A percentile compares a stretch with the other conserved stretches of the same genome.
phyloP scores from a whole-genome alignment of 306 rosid genomes.

The Vigna angularis region DNA sequence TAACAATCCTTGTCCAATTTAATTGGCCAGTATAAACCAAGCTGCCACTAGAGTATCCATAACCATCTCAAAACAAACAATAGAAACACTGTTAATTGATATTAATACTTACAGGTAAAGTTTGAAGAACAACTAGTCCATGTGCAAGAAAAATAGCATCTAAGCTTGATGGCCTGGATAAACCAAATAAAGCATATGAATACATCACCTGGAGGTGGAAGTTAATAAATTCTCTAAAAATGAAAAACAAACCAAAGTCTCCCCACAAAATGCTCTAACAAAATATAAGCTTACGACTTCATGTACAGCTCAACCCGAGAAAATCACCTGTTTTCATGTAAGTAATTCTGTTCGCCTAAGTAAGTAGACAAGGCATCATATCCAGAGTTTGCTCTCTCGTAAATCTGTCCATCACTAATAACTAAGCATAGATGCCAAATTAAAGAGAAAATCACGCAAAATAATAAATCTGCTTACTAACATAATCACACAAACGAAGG shows the following conservation, averaged over 20 bases:
- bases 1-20: background rate
- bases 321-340: slow-evolving; percentile 75
- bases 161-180: slow-evolving; percentile 86
- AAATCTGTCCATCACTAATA: slow-evolving; percentile 69
- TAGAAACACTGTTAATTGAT: background rate
- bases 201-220: slow-evolving; percentile 26
- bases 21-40: slow-evolving; percentile 7
- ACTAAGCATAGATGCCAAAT: slow-evolving; percentile 36
- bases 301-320: slow-evolving; percentile 35
- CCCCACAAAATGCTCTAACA: slow-evolving; percentile 11
- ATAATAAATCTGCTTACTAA: background rate
- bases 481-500: background rate
- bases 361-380: slow-evolving; percentile 74
- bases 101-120: slow-evolving; percentile 83
- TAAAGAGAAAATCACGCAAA: slow-evolving; percentile 40
- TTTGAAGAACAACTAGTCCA: slow-evolving; percentile 73
- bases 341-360: slow-evolving; percentile 73
- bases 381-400: slow-evolving; percentile 70
- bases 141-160: slow-evolving; percentile 93
- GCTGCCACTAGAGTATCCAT: background rate
- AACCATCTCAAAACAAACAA: slow-evolving; percentile 11
- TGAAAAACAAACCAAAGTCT: slow-evolving; percentile 22
- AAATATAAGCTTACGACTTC: background rate
- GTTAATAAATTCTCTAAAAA: slow-evolving; percentile 14
- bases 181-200: slow-evolving; percentile 42